Evolutionary conservation across 1,284 basidiomycete genomes (phyloP).

Genomic region (Bjerkandera adusta): DNA sequence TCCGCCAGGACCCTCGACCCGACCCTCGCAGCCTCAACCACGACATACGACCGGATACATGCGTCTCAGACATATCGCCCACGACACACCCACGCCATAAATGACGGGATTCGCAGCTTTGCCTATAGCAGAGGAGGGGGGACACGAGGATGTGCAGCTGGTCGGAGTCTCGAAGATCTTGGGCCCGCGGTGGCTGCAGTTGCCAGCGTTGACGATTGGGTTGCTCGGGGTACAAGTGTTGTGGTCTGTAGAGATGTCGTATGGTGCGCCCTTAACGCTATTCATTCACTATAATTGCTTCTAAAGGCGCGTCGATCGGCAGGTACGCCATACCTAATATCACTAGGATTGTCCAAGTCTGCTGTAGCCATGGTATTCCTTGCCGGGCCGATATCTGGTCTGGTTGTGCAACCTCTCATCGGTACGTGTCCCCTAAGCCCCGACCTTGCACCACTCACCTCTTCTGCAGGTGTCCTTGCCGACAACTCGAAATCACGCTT

Average conservation of each 20-base stretch:
- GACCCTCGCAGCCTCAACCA: no score
- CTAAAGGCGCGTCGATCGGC: not conserved
- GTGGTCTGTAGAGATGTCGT: slow-evolving; percentile 92
- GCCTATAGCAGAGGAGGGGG: slow-evolving; percentile 37
- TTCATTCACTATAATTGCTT: slow-evolving; percentile 8
- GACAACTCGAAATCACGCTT: slow-evolving; percentile 87
- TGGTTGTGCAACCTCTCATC: slow-evolving; percentile 91
- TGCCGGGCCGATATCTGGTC: slow-evolving; percentile 89
- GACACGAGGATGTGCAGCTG: slow-evolving; percentile 39
- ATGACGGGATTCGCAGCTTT: slow-evolving; percentile 50
- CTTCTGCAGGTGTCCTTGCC: slow-evolving; percentile 64
- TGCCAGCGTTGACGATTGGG: slow-evolving; percentile 76
- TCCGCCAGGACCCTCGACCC: no score
- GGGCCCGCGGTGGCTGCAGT: slow-evolving; percentile 59
- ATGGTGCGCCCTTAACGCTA: no score
- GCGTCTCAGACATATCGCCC: no score
- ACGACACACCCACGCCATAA: no score
- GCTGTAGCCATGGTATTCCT: slow-evolving; percentile 91
- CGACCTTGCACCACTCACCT: no score
- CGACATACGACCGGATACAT: no score
- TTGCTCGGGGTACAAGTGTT: slow-evolving; percentile 82
- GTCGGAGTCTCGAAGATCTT: slow-evolving; percentile 52
- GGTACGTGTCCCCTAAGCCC: slow-evolving; percentile 44
- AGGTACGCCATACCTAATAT: slow-evolving; percentile 91
- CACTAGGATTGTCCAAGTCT: slow-evolving; percentile 86